These are phyloP conservation scores for Juglanconis sp. DNA, from an alignment of 2,329 filamentous ascomycete genomes.

Conservation along the genomic window DNA sequence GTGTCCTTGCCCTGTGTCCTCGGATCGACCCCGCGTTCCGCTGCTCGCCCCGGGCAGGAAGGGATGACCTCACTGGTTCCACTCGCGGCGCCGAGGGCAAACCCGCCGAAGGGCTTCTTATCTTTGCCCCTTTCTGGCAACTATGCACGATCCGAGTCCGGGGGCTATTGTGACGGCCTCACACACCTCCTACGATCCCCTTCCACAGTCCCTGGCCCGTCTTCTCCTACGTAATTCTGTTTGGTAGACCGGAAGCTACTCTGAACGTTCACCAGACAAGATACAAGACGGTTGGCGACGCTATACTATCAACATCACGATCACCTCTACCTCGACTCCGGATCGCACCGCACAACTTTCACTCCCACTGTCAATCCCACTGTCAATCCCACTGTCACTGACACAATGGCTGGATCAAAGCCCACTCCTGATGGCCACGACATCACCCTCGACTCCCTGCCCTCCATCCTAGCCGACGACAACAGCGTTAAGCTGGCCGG, in stretches of 20 bases:
- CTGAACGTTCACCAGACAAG: background rate
- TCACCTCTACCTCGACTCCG: no score
- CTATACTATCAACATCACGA: no score
- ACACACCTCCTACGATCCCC: background rate
- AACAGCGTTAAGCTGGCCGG: conserved; percentile 83
- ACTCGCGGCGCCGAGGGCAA: background rate
- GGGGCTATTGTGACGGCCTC: background rate
- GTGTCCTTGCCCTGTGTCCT: background rate
- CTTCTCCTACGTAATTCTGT: background rate
- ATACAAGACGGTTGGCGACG: background rate
- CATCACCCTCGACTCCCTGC: conserved; percentile 63
- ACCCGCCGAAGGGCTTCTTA: background rate
- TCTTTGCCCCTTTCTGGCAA: background rate
- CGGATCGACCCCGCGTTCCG: background rate
- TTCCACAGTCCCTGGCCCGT: background rate
- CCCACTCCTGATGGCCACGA: conserved; percentile 12
- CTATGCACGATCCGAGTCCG: background rate
- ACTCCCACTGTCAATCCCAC: background rate
- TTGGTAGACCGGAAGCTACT: background rate
- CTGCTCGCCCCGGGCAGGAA: background rate
- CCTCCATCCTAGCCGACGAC: conserved; percentile 66
- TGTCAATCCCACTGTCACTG: background rate
- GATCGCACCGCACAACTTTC: background rate
- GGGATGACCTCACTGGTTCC: background rate
- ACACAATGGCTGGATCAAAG: conserved; percentile 27